A percentile compares a stretch with the other conserved stretches of the same genome.
Conservation (phyloP, 2,329 filamentous ascomycete species). For the Didymella sp. region DNA sequence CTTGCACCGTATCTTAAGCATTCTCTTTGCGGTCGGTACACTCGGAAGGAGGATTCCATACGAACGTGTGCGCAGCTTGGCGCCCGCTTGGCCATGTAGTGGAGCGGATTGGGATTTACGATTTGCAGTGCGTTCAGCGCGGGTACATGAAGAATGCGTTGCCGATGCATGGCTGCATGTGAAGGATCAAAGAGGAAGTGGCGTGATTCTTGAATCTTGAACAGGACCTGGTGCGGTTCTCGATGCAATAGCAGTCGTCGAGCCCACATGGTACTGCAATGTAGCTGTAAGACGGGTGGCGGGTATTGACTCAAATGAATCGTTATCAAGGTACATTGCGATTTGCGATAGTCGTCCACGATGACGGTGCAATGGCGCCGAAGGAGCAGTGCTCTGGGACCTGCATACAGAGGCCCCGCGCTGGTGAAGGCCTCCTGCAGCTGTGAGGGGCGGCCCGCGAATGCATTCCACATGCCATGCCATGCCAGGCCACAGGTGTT, state of each 20-base stretch:
- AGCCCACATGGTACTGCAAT: conserved; percentile 12
- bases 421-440: conserved; percentile 3
- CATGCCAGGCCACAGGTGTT: background rate
- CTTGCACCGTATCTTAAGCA: background rate
- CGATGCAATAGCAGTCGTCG: background rate
- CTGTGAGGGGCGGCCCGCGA: conserved; percentile 10
- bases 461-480: conserved; percentile 11
- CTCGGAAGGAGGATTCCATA: conserved; percentile 9
- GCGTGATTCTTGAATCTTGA: conserved; percentile 5
- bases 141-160: conserved; percentile 11
- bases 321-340: conserved; percentile 17
- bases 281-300: conserved; percentile 7
- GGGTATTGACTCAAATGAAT: conserved; percentile 11
- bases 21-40: conserved; percentile 1
- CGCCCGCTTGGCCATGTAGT: conserved; percentile 13
- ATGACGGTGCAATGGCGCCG: conserved; percentile 7
- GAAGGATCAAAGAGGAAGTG: conserved; percentile 9
- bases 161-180: conserved; percentile 7
- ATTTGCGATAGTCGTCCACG: conserved; percentile 14
- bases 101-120: conserved; percentile 8
- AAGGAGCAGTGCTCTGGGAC: conserved; percentile 1
- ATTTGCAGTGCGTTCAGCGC: conserved; percentile 8
- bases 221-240: background rate
- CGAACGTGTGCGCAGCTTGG: conserved; percentile 10
- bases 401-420: conserved; percentile 4